Base-by-base conservation (phyloP, 768 basidiomycete genomes). In the Naematelia encephala region DNA sequence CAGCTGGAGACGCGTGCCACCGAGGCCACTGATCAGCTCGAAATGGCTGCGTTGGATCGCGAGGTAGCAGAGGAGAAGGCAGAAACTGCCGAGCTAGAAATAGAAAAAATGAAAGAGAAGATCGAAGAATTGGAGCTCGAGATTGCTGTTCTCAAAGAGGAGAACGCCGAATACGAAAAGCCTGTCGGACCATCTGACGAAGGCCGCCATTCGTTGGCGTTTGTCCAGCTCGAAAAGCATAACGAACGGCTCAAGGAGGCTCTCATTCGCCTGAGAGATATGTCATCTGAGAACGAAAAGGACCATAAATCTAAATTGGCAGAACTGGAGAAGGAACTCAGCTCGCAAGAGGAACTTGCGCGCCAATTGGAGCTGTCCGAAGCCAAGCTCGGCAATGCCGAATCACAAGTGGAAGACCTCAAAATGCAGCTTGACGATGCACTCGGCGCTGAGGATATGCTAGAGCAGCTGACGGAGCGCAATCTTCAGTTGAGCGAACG, bases 171-270 rank as follows among this genome's bases (percentile, higher is more conserved):
- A 55, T 78, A 72, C 45, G 77, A 78, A 22, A 65, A 70, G 51
- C 75, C 77, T 4, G 70, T 70, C 0, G 54, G 58, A 14, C 64
- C 67, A 45, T 64, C 57, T 16, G 78, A 60, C 84, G 51, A 39
- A 11, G 51, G 34, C n/a, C 84, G 26, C 85, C 86, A 75, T 82
- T 77, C 77, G 1, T 52, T 81, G 51, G 80, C 79, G 2, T 80
- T 78, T 61, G 88, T 81, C 16, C 94, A 97, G 72, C 84, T 99
- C 0, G 93, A 97, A 80, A 96, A 90, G 75, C 94, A 98, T 72
- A 99, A 98, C 62, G 91, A 91, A 70, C 80, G 96, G 14, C 79
- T 99, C 55, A 97, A 96, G 77, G 96, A 98, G 71, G 96, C 96
- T 12, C 81, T 98, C 10, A 82, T 94, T 55, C 83, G 91, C 49